Evolutionary conservation across 2,329 filamentous ascomycete species (phyloP).

Genomic region (Xylaria sp.): DNA sequence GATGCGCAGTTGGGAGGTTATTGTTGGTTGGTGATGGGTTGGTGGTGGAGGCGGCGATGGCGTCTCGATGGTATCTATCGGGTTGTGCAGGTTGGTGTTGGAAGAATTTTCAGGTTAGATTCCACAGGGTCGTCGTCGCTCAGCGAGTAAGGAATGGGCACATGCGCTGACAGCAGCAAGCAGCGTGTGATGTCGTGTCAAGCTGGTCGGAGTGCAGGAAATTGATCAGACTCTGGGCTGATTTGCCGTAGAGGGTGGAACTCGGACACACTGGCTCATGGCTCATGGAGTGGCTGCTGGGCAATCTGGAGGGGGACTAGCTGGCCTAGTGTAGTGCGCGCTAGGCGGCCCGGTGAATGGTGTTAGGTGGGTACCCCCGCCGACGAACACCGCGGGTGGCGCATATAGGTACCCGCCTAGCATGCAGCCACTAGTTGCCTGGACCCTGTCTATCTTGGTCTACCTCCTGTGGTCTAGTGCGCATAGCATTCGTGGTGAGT

Average conservation of each 20-base stretch:
- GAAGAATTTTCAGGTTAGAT: conserved; percentile 29
- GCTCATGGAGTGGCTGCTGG: not conserved
- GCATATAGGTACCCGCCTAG: not conserved
- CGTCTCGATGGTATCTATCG: not conserved
- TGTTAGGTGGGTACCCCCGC: conserved; percentile 1
- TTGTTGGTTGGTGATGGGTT: not conserved
- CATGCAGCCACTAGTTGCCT: not conserved
- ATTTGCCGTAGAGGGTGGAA: conserved; percentile 24
- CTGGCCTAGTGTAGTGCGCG: not conserved
- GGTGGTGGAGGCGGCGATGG: not conserved
- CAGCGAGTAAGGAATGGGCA: conserved; percentile 38
- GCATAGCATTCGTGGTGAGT: conserved; percentile 4
- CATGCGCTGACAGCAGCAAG: conserved; percentile 35
- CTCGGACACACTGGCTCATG: not conserved
- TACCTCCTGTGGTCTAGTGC: not conserved
- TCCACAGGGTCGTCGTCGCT: conserved; percentile 25
- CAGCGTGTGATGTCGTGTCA: conserved; percentile 38
- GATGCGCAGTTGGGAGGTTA: not conserved
- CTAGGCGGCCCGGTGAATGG: not conserved
- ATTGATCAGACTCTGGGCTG: conserved; percentile 32
- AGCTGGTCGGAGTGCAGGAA: conserved; percentile 33
- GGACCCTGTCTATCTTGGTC: conserved; percentile 6
- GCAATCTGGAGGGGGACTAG: conserved; percentile 13
- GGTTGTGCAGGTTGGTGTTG: conserved; percentile 3
- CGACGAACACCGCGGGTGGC: not conserved